Conservation (phyloP, 208 protist genomes). For the Trypanosoma theileri region DNA sequence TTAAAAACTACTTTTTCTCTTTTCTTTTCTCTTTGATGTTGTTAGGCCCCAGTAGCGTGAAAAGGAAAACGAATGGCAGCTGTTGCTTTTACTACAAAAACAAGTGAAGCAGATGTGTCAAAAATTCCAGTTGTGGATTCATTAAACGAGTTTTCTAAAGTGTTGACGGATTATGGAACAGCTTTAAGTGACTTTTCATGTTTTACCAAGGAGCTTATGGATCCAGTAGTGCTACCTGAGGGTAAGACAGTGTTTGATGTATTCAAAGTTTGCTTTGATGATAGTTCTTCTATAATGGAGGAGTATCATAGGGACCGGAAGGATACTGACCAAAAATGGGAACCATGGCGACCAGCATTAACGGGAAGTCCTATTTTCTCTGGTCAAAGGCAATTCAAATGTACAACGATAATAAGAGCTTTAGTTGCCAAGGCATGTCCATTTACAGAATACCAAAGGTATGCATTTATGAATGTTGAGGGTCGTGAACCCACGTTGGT, state of each 20-base stretch:
- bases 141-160: slow-evolving; percentile 50
- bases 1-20: too few relatives aligned
- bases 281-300: slow-evolving; percentile 40
- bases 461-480: slow-evolving; percentile 54
- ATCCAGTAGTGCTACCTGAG: slow-evolving; percentile 41
- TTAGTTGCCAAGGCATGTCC: slow-evolving; percentile 53
- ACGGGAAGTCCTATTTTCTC: slow-evolving; percentile 39
- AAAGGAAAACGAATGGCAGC: slow-evolving; percentile 9
- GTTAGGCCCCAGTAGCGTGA: too few relatives aligned
- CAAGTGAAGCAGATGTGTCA: slow-evolving; percentile 35
- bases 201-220: slow-evolving; percentile 56
- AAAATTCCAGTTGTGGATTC: slow-evolving; percentile 49
- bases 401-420: slow-evolving; percentile 54
- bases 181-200: slow-evolving; percentile 49
- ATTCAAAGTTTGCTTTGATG: slow-evolving; percentile 63
- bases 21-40: neutral
- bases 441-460: slow-evolving; percentile 65
- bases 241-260: slow-evolving; percentile 57
- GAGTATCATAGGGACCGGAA: slow-evolving; percentile 45
- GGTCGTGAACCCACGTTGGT: slow-evolving; percentile 44
- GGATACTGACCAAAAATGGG: slow-evolving; percentile 53
- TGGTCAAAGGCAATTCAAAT: slow-evolving; percentile 56
- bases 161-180: slow-evolving; percentile 60
- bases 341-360: slow-evolving; percentile 43
- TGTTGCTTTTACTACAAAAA: slow-evolving; percentile 40